Evolutionary conservation across 1,139 yeast genomes (phyloP).

Genomic region (Candida sp.): DNA sequence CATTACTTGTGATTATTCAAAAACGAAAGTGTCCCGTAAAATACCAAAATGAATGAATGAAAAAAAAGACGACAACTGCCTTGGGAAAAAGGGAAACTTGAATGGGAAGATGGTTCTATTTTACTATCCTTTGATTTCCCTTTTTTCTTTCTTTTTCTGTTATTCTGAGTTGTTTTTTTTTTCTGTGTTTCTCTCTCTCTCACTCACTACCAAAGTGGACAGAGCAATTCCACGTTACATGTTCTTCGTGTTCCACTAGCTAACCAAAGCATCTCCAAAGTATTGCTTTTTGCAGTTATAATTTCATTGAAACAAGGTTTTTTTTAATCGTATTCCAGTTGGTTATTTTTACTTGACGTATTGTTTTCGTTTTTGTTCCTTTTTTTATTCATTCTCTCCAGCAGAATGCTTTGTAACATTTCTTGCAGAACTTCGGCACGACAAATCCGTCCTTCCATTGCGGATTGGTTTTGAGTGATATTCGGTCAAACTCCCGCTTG

Average conservation of each 20-base stretch:
- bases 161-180: neutral
- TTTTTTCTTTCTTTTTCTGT: neutral
- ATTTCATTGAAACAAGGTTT: neutral
- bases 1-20: conserved; percentile 8
- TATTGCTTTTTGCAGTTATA: neutral
- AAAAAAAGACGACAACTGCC: neutral
- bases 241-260: neutral
- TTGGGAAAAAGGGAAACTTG: neutral
- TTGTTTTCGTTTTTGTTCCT: neutral
- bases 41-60: neutral
- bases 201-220: neutral
- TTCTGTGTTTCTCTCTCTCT: neutral
- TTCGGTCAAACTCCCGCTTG: conserved; percentile 57
- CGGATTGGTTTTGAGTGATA: conserved; percentile 11
- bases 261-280: neutral
- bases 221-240: neutral
- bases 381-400: conserved; percentile 9
- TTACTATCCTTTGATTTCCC: neutral
- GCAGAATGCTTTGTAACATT: conserved; percentile 15
- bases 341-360: neutral
- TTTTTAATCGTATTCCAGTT: neutral
- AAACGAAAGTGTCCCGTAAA: neutral
- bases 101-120: neutral
- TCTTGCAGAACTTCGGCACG: conserved; percentile 14
- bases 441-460: neutral